Percentiles rank a stretch among this genome's conserved stretches.
These are phyloP conservation scores for Solanum ahanhuiri DNA, from an alignment of 257 asterid species.

Conservation along the genomic window DNA sequence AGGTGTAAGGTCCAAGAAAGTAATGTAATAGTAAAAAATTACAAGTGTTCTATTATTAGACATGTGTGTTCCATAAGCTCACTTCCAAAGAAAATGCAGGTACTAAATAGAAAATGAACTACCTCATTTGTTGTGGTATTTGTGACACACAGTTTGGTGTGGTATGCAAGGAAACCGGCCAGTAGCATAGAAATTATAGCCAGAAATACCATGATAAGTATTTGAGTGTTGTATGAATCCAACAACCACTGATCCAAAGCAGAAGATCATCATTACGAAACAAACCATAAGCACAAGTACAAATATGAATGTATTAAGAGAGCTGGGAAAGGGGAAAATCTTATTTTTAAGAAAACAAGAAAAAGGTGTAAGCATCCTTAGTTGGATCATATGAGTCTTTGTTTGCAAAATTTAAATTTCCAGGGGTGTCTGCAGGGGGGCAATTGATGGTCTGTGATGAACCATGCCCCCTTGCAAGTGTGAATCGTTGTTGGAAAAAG, in stretches of 20 bases:
- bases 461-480: background rate
- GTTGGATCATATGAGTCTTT: background rate
- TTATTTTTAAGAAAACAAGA: background rate
- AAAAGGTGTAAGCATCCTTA: background rate
- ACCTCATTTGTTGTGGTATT: constrained; percentile 99
- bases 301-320: background rate
- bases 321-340: background rate
- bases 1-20: background rate
- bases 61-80: background rate
- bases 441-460: background rate
- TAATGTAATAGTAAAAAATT: background rate
- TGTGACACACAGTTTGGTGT: constrained; percentile 76
- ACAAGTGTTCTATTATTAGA: background rate
- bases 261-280: constrained; percentile 11
- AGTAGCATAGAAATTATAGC: constrained; percentile 67
- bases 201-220: constrained; percentile 78
- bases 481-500: background rate
- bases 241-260: constrained; percentile 75
- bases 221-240: constrained; percentile 73
- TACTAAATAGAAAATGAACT: background rate
- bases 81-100: background rate
- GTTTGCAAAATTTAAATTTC: background rate
- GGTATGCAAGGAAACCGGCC: constrained; percentile 84
- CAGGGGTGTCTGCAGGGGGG: background rate
- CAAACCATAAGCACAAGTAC: background rate